Evolutionary conservation across 202 grass and related monocot genomes (phyloP), one percentile per base, ranked within the genome.

Genomic region (Saccharum hybrid): DNA sequence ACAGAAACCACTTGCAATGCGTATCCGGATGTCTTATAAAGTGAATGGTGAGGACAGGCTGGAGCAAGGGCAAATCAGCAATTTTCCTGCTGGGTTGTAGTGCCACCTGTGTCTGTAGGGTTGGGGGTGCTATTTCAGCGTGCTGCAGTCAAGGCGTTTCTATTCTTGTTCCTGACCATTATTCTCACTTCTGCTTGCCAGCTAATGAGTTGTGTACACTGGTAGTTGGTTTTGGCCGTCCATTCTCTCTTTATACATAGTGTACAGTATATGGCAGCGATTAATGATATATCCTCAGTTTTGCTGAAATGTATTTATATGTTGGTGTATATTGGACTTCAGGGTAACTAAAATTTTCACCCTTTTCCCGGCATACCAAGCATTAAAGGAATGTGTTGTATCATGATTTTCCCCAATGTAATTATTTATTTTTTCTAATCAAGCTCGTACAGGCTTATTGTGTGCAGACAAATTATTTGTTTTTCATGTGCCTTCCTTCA

Each of bases 1-100:
- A 37, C 48, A 99, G 97, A 99, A 99, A 97, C 63, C 93, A 31
- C 80, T 99, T 60, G 90, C 88, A 0, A 94, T 99, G 97, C 90
- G 97, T 10, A 81, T 94, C 82, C 91, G 97, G 65, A 77, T 99
- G 26, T 93, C 88, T 54, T 99, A 99, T 86, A 97, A 96, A 90
- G 84, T 96, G 36, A 94, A 97, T 36, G 86, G 91, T 14, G 83
- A 94, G 84, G 93, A 94, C 46, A 96, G 88, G 78, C 82, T 94
- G 79, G 97, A 99, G 42, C 93, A 97, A 94, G 97, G 93, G 61
- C 97, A 96, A 78, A 83, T 99, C 82, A 99, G 65, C 84, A 97
- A 96, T 77, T 97, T 99, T 57, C 97, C 97, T 61, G 18, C 89
- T 51, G 91, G 93, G 49, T 88, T 99, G 83, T 99, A 93, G 88